Conservation (phyloP, 2,329 filamentous ascomycete species). For the Trichoderma endophyticum region DNA sequence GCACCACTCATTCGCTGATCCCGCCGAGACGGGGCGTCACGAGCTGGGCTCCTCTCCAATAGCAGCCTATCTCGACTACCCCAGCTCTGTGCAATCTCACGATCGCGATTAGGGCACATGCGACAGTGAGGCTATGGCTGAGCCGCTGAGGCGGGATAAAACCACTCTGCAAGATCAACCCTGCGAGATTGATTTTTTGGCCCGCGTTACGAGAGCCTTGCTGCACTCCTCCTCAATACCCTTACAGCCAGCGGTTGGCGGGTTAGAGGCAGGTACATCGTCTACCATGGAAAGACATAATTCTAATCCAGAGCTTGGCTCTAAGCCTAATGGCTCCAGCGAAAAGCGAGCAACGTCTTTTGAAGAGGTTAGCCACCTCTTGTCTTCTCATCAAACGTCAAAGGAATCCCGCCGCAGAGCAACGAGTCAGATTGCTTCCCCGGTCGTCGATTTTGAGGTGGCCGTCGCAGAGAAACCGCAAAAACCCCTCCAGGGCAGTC, state of each 20-base stretch:
- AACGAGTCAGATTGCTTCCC: slow-evolving; percentile 4
- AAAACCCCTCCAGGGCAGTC: not conserved
- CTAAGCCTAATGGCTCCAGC: not conserved
- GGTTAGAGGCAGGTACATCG: not conserved
- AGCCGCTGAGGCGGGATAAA: not conserved
- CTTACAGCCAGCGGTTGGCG: not conserved
- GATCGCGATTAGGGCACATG: slow-evolving; percentile 1
- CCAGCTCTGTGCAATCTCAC: slow-evolving; percentile 2
- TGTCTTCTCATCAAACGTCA: not conserved
- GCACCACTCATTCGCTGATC: slow-evolving; percentile 4
- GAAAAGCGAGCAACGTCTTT: not conserved
- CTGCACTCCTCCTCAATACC: not conserved
- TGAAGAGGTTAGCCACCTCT: not conserved
- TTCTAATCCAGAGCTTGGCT: not conserved
- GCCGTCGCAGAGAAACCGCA: slow-evolving; percentile 6
- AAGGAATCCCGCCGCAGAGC: not conserved
- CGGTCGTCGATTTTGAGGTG: slow-evolving; percentile 6
- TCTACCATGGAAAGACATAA: not conserved
- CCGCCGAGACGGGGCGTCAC: slow-evolving; percentile 7
- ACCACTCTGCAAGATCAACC: not conserved
- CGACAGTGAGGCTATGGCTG: not conserved
- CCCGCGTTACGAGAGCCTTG: not conserved
- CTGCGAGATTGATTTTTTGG: not conserved
- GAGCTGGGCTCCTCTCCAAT: slow-evolving; percentile 1
- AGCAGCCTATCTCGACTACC: not conserved